Evolutionary conservation across 2,329 filamentous ascomycete genomes (phyloP).

Genomic region (Cladosporium sphaerospermum): DNA sequence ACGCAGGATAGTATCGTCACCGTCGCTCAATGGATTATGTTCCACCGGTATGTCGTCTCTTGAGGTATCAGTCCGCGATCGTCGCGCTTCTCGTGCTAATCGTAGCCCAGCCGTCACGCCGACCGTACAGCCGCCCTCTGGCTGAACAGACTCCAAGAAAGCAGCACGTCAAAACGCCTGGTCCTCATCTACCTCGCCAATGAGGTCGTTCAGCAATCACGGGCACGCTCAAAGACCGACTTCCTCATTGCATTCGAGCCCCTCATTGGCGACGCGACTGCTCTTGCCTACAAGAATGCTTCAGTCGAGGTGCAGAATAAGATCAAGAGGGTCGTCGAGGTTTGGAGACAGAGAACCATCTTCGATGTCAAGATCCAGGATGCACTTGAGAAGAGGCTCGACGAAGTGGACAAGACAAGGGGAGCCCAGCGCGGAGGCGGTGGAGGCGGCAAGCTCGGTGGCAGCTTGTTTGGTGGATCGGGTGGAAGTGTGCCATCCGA

Average conservation of each 20-base stretch:
- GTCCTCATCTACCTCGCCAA: constrained; percentile 94
- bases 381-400: constrained; percentile 70
- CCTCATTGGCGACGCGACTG: constrained; percentile 82
- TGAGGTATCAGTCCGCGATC: not conserved
- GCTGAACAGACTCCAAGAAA: constrained; percentile 84
- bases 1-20: constrained; percentile 95
- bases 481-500: constrained; percentile 63
- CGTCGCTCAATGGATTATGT: constrained; percentile 99
- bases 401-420: constrained; percentile 52
- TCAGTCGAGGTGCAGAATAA: constrained; percentile 82
- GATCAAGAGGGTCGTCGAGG: constrained; percentile 81
- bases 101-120: constrained; percentile 66
- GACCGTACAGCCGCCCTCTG: constrained; percentile 87
- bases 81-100: not conserved
- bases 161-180: constrained; percentile 76
- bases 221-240: constrained; percentile 84
- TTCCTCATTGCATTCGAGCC: constrained; percentile 89
- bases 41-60: constrained; percentile 66
- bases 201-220: constrained; percentile 94
- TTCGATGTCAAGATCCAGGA: constrained; percentile 77
- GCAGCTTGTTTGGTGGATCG: constrained; percentile 60
- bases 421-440: constrained; percentile 18
- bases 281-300: constrained; percentile 84
- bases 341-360: constrained; percentile 82
- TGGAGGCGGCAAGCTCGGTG: constrained; percentile 44